Evolutionary conservation across 768 basidiomycete species (phyloP), one percentile per base, ranked within the genome.

Genomic region (Exsudoporus frostii): DNA sequence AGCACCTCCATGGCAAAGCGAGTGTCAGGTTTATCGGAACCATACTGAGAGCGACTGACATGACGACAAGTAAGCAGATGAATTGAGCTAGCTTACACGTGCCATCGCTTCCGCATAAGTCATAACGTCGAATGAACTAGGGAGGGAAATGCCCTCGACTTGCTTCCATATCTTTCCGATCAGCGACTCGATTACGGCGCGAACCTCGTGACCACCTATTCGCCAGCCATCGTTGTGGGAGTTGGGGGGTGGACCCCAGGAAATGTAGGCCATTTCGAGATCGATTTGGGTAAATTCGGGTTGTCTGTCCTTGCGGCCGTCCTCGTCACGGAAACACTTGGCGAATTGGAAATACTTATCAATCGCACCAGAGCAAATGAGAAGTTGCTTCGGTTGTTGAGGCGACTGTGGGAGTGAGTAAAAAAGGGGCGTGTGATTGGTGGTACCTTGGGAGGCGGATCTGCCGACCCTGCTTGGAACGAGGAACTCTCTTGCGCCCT

Each of bases 281-380:
- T 98, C 95, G 55, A 98, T 77, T 73, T 98, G 95, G 20, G 95
- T 98, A 71, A 98, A 98, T 70, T 98, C 95, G 0, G 95, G 94
- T 65, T 98, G 95, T 40, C 95, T 81, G 68, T 98, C 95, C 70
- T 90, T 94, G 51, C 95, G 80, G 5, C 94, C 93, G 64, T 92
- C 92, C 71, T 98, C 95, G 69, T 98, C 95, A 41, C 95, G 83
- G 77, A 98, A 98, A 72, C 95, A 98, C 59, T 84, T 84, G 14
- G 95, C 95, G 48, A 98, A 78, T 69, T 98, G 95, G 72, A 84
- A 98, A 71, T 98, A 98, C 59, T 80, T 84, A 65, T 92, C 88
- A n/a, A 95, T 78, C 4, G 79, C 85, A 17, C 94, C 95, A 9
- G 94, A 96, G 56, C 87, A 86, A 22, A 97, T 89, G 51, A 98